Conservation (phyloP, 2,329 filamentous ascomycete species). For the Arthrobotrys musiformis region DNA sequence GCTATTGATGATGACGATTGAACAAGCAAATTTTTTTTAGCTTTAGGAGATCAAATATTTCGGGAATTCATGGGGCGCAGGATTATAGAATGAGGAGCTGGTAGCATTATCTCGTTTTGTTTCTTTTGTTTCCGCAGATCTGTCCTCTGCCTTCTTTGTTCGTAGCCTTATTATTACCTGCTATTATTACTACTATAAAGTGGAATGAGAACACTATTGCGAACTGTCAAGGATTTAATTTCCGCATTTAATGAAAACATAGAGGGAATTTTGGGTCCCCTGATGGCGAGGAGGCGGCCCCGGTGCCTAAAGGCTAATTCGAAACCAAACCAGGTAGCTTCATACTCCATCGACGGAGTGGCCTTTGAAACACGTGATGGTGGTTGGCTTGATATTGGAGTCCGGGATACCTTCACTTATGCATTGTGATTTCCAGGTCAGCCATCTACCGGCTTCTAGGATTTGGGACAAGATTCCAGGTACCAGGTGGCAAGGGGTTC, state of each 20-base stretch:
- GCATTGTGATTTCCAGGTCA: background rate
- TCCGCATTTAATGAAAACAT: background rate
- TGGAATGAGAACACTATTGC: slow-evolving; percentile 6
- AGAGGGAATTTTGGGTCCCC: background rate
- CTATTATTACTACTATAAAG: background rate
- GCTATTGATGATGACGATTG: slow-evolving; percentile 34
- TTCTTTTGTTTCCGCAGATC: background rate
- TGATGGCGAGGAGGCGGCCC: background rate
- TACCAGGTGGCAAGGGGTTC: background rate
- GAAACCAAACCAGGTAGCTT: background rate
- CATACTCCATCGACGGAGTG: background rate
- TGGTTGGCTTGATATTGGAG: background rate
- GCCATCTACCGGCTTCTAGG: no score
- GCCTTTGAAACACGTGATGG: background rate
- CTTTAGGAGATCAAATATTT: slow-evolving; percentile 2
- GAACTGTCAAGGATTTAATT: background rate
- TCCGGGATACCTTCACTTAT: background rate
- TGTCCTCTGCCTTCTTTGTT: background rate
- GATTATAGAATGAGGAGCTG: slow-evolving; percentile 13
- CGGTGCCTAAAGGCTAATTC: background rate
- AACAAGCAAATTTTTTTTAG: background rate
- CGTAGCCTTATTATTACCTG: background rate
- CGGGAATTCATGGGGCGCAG: slow-evolving; percentile 7
- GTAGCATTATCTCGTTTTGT: slow-evolving; percentile 1
- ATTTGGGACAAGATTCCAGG: no score